Conservation (phyloP, 2,329 filamentous ascomycete species). For the Mycosphaerella sp. region DNA sequence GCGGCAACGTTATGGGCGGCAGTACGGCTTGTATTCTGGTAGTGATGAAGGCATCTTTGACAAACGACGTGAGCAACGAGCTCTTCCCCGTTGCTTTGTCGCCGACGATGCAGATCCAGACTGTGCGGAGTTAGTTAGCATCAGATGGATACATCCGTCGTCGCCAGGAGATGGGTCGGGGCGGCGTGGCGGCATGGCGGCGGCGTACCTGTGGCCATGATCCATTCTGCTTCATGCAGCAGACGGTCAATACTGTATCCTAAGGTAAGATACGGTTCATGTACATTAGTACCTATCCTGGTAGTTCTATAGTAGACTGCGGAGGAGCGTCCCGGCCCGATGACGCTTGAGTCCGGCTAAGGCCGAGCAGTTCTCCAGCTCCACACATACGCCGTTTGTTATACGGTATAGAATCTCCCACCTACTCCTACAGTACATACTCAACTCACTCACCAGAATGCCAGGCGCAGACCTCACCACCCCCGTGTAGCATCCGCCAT, state of each 20-base stretch:
- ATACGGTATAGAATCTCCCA: too few species aligned
- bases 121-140: slow-evolving; percentile 37
- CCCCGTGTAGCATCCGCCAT: background rate
- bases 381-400: too few species aligned
- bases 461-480: background rate
- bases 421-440: too few species aligned
- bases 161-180: background rate
- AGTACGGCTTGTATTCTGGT: slow-evolving; percentile 93
- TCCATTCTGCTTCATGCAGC: too few species aligned
- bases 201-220: slow-evolving; percentile 18
- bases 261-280: too few species aligned
- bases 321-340: background rate
- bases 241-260: too few species aligned
- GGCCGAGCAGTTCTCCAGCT: too few species aligned
- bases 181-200: background rate
- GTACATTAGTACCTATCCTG: too few species aligned
- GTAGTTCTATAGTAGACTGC: background rate
- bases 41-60: slow-evolving; percentile 94
- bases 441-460: too few species aligned
- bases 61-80: slow-evolving; percentile 64
- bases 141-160: background rate
- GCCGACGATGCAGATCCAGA: slow-evolving; percentile 92
- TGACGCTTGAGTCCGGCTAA: too few species aligned
- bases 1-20: slow-evolving; percentile 90
- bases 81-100: slow-evolving; percentile 95